Evolutionary conservation across 495 filamentous ascomycete species (phyloP).

Genomic region (Talaromyces ruber): DNA sequence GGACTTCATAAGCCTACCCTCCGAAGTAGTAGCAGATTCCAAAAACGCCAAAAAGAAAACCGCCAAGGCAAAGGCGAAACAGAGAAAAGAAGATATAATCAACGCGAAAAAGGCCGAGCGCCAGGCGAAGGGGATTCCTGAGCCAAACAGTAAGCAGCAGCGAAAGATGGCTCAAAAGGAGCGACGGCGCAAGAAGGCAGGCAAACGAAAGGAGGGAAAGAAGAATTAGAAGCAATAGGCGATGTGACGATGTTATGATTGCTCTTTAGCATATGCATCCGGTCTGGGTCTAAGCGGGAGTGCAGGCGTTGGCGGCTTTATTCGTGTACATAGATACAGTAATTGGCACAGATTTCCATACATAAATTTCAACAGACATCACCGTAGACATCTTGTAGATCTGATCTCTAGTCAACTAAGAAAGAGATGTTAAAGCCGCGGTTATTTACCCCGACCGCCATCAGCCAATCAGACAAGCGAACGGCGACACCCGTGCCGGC

Average conservation of each 20-base stretch:
- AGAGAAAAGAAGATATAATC: conserved; percentile 9
- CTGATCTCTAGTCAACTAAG: neutral
- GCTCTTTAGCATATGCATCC: neutral
- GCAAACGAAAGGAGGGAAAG: conserved; percentile 13
- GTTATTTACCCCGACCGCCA: neutral
- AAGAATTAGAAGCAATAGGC: neutral
- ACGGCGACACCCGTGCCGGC: neutral
- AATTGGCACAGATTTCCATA: neutral
- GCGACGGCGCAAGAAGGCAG: conserved; percentile 29
- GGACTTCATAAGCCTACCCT: neutral
- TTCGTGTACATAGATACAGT: neutral
- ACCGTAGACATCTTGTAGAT: no score
- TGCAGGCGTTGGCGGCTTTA: neutral
- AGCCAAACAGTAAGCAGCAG: conserved; percentile 10
- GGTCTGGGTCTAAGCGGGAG: neutral
- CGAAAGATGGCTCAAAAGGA: conserved; percentile 22
- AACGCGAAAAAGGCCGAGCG: conserved; percentile 4
- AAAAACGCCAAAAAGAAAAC: conserved; percentile 13
- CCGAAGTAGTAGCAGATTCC: conserved; percentile 15
- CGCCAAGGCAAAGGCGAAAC: conserved; percentile 19
- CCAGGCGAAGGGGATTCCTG: neutral
- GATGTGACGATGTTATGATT: neutral
- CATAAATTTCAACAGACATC: neutral
- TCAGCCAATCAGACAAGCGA: neutral
- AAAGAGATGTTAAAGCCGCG: neutral